Percentiles rank a stretch among this genome's conserved stretches.
phyloP scores from a whole-genome alignment of 208 protist species.

The Leishmania tropica region DNA sequence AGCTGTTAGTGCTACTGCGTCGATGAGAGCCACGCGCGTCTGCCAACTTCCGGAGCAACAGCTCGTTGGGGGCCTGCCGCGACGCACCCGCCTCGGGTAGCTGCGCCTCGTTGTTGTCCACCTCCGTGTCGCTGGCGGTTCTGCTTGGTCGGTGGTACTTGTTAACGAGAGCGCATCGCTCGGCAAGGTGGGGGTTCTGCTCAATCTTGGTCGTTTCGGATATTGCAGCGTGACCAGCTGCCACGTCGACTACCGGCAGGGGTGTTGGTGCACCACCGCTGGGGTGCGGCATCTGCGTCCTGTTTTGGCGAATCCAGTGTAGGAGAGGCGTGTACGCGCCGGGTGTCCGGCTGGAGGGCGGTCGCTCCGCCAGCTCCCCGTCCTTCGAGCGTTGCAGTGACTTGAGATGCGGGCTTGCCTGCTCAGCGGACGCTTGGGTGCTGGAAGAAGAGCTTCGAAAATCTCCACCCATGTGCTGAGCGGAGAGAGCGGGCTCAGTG shows the following conservation, averaged over 20 bases:
- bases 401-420: background rate
- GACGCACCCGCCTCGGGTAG: background rate
- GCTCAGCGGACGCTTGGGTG: background rate
- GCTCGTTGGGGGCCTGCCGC: background rate
- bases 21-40: background rate
- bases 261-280: background rate
- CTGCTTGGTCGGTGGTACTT: background rate
- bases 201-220: conserved; percentile 3
- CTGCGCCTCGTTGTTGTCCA: background rate
- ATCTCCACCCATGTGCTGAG: background rate
- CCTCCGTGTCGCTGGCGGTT: background rate
- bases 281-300: background rate
- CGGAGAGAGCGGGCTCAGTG: background rate
- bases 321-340: background rate
- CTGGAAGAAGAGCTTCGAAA: background rate
- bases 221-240: background rate
- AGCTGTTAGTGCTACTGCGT: background rate
- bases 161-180: background rate
- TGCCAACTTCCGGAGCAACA: too few relatives aligned
- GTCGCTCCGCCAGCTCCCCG: background rate
- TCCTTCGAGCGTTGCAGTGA: too few relatives aligned
- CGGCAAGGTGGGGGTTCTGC: background rate
- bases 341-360: too few relatives aligned
- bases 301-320: background rate
- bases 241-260: background rate